Base-by-base conservation (phyloP, 1,139 yeast species). In the Suhomyces taliae region DNA sequence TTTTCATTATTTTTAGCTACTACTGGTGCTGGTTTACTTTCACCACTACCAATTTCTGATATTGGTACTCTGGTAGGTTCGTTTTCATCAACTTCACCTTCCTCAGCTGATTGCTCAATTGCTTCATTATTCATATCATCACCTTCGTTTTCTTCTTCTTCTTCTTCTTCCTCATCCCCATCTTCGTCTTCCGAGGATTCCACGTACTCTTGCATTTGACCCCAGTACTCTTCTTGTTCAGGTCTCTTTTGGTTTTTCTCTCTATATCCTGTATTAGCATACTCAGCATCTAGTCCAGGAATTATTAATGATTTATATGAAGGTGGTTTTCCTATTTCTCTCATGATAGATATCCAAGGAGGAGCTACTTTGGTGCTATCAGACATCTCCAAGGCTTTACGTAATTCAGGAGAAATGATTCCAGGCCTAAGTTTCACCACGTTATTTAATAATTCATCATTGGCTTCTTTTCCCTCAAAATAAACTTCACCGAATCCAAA, bases 281-380 rank as follows among this genome's bases (percentile, higher is more conserved):
- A 75, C 35, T 65, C 66, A 2, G 57, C 56, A 66, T 53, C 87
- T 74, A 56, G 78, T 0, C 80, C 81, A 1, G 81, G 90, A 7
- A 89, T 79, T 32, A 74, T 66, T 61, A 89, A 69, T 34, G 81
- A 76, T 4, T 83, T 83, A 63, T 90, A 93, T 12, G 91, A 77
- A 0, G 97, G 97, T 0, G 99, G 97, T 33, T 88, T 83, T 0
- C 98, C 98, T 24, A 81, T 60, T 47, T 80, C 75, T 46, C 76
- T 77, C 90, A 91, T 86, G 38, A 80, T 78, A 6, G 76, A 64
- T 24, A 87, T 75, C 98, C 98, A 93, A 0, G 97, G 96, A 1
- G 95, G 90, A 1, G 86, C 76, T 7, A 55, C 58, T 8, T 49
- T 49, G 27, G 72, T 73, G 34, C 81, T 81, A 2, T 77, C 79